Evolutionary conservation across 1,284 basidiomycete genomes (phyloP), one percentile per base, ranked within the genome.

Genomic region (Naganishia sp.): DNA sequence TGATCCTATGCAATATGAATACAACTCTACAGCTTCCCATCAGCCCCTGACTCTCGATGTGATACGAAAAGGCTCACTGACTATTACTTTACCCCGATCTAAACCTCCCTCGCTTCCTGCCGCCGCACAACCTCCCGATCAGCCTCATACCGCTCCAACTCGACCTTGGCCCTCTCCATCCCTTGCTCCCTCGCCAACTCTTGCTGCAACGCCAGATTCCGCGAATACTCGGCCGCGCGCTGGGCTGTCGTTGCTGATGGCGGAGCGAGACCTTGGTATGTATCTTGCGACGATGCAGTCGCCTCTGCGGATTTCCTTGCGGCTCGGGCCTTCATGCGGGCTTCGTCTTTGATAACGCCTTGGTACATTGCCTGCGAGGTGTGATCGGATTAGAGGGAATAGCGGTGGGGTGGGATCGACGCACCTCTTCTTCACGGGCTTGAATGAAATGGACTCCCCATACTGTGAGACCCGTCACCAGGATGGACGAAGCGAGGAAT

Each of bases 381-480:
- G n/a, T 9, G 35, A 71, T 70, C 51, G 28, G 17, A 65, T 67
- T 68, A 51, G 13, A 41, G 75, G 79, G 58, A 70, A 35, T 17
- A 18, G 18, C 11, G 17, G 51, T 0, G 73, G 81, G 71, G 32
- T 35, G 32, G 32, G 32, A 35, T 6, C 10, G 32, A 35, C 10
- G 32, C 32, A 10, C 94, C 73, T 93, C 87, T 64, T 88, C 87
- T 77, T 99, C 94, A 73, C 86, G 84, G 50, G 85, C 82, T 79
- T 99, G 95, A 69, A 95, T 85, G 73, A 85, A 90, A 77, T 98
- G 95, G 6, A 99, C 95, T 23, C 87, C 92, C 86, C 88, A 94
- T 73, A 99, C 87, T 6, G 90, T 91, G 39, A 86, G 79, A 1
- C 83, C 84, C 15, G 90, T 87, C 61, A 90, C 77, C 9, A 85